Percentiles rank a stretch among this genome's conserved stretches.
These are phyloP conservation scores for Tetrahymena borealis DNA, from an alignment of 73 alveolate genomes.

Conservation along the genomic window DNA sequence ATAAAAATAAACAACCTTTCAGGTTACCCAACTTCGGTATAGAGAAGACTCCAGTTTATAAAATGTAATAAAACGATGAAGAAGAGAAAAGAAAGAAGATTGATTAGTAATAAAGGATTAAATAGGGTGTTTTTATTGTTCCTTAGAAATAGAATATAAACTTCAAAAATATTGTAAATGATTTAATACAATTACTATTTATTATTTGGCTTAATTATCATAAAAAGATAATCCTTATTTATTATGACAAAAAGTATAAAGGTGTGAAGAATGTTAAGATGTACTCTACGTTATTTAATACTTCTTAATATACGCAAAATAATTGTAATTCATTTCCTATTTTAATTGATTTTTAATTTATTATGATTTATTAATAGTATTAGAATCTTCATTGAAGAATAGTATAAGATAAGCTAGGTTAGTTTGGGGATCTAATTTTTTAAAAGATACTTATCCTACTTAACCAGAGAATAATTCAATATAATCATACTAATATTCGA, in stretches of 20 bases:
- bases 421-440: background rate
- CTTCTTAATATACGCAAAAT: background rate
- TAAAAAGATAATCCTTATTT: too few relatives aligned
- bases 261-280: background rate
- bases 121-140: background rate
- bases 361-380: background rate
- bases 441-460: background rate
- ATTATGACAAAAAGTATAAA: background rate
- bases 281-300: background rate
- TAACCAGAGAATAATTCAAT: background rate
- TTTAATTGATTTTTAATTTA: background rate
- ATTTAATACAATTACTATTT: background rate
- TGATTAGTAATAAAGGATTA: background rate
- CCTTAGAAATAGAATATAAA: background rate
- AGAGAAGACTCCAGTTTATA: background rate
- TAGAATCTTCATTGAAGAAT: background rate
- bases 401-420: background rate
- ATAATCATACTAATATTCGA: background rate
- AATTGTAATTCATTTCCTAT: background rate
- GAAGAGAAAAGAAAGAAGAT: background rate
- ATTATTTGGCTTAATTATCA: too few relatives aligned
- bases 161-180: background rate
- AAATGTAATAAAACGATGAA: background rate
- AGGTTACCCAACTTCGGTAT: background rate
- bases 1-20: background rate